Evolutionary conservation across 345 rosid species (phyloP), one percentile per base, ranked within the genome.

Genomic region (Ricinus communis): DNA sequence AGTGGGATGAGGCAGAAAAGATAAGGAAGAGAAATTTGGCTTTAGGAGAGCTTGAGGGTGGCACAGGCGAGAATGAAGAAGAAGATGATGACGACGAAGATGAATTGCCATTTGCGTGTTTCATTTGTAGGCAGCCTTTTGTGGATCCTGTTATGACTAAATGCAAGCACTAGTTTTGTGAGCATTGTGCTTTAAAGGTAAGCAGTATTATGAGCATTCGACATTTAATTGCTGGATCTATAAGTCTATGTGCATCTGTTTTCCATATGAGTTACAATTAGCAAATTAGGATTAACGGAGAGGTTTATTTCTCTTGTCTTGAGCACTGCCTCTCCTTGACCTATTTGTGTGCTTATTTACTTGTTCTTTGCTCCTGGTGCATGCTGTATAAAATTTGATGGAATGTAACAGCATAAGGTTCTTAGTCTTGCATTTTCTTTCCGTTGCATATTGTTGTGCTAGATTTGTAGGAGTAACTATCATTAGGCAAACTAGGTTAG

Each of bases 121-220:
- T 86, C 81, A 91, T 93, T 21, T 91, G 97, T 77, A 87, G 92
- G 78, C 77, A 87, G 59, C 80, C 83, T 12, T 93, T 93, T 78
- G 90, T 84, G 25, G 96, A 93, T 77, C 97, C 97, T 13, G 97
- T 93, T 4, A 82, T 91, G 47, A 91, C 96, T 3, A 89, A 93
- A 56, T 93, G 97, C 90, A 87, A 85, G 76, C 97, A 93, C 65
- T 89, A 87, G 81, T 91, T 93, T 76, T 93, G 96, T 12, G 96
- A 93, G 88, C 98, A 93, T 78, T 93, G 97, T 67, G 96, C 98
- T 76, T 78, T 91, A 52, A 91, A 82, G 98, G 98, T 90, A 76
- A 16, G 53, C 52, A 30, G 16, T 24, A 14, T 8, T 14, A 12
- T 22, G 19, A 38, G 4, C 69, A 65, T 19, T 18, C 1, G 5